Evolutionary conservation across 148 eudicot species (phyloP).

Genomic region (Rhododendron henanense): DNA sequence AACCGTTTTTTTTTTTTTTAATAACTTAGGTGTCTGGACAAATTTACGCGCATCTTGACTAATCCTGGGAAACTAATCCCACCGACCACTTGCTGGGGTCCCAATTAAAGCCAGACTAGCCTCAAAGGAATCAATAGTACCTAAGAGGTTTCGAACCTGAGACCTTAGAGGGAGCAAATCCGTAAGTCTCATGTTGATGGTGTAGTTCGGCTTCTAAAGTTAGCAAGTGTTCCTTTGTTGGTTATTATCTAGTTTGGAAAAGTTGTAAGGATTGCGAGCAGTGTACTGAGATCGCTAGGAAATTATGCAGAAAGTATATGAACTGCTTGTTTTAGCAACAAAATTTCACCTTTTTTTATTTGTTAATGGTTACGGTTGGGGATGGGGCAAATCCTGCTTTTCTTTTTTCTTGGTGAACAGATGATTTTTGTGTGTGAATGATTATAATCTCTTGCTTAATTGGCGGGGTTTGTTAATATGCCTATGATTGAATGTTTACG

Average conservation of each 20-base stretch:
- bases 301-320: not conserved
- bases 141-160: no score
- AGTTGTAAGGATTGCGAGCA: not conserved
- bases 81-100: no score
- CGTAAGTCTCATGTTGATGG: no score
- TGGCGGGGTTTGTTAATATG: not conserved
- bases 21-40: no score
- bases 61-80: no score
- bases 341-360: not conserved
- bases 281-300: not conserved
- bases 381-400: not conserved
- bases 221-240: not conserved
- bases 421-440: not conserved
- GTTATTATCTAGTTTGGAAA: not conserved
- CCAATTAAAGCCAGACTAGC: no score
- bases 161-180: no score
- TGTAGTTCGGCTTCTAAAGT: not conserved
- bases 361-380: not conserved
- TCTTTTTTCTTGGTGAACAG: not conserved
- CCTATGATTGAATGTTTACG: not conserved
- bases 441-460: not conserved
- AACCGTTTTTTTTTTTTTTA: no score
- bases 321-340: not conserved
- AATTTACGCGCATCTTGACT: no score
- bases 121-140: no score